Conservation (phyloP, 2,329 filamentous ascomycete species). For the Sporothrix brunneoviolacea region DNA sequence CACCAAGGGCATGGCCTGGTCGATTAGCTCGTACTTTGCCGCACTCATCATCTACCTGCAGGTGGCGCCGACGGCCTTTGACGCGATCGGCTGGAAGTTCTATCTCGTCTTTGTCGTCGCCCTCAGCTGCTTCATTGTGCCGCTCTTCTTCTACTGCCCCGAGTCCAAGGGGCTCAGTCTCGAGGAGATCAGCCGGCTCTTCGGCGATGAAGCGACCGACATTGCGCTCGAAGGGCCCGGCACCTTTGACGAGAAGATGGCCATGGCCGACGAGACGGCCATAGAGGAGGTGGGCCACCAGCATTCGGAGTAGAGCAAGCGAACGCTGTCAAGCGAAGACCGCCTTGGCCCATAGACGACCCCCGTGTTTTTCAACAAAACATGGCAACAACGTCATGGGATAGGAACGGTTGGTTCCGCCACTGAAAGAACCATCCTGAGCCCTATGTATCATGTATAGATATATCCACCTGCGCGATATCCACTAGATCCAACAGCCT, state of each 20-base stretch:
- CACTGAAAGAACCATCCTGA: too few relatives aligned
- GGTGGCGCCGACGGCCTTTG: slow-evolving; percentile 1
- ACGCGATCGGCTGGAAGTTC: slow-evolving; percentile 4
- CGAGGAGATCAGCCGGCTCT: not conserved
- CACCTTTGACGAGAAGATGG: slow-evolving; percentile 1
- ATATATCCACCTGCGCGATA: too few relatives aligned
- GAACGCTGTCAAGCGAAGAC: too few relatives aligned
- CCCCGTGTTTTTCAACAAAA: too few relatives aligned
- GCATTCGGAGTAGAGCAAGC: too few relatives aligned
- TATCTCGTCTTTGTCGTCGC: slow-evolving; percentile 5
- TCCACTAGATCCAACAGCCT: too few relatives aligned
- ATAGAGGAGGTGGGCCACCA: too few relatives aligned
- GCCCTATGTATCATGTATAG: too few relatives aligned
- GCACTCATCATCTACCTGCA: slow-evolving; percentile 5
- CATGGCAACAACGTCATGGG: too few relatives aligned
- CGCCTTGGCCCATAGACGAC: too few relatives aligned
- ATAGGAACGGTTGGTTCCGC: too few relatives aligned
- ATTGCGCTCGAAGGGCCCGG: not conserved
- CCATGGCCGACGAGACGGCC: too few relatives aligned
- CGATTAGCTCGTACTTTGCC: slow-evolving; percentile 5
- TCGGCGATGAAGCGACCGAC: not conserved
- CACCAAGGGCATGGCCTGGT: slow-evolving; percentile 6
- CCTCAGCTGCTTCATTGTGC: not conserved
- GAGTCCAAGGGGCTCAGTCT: not conserved
- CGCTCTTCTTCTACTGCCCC: slow-evolving; percentile 1